Base-by-base conservation (phyloP, 2,329 filamentous ascomycete species). In the Fusarium multiceps region DNA sequence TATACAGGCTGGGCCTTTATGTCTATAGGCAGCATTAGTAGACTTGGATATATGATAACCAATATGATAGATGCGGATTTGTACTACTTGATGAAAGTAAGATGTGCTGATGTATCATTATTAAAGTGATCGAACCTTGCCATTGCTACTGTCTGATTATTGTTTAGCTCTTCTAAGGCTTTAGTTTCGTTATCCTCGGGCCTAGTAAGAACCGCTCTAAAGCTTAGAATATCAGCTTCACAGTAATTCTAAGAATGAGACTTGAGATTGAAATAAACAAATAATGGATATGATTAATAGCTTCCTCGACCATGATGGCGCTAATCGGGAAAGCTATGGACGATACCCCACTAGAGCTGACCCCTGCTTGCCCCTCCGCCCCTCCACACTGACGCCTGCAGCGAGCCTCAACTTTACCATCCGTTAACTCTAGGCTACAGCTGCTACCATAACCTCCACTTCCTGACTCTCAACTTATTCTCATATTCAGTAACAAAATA, bases 361-460 rank as follows among this genome's bases (percentile, higher is more conserved):
- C 56, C 68, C 71, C 62, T 70, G 69, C 49, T 53, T 64, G 69
- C 69, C 68, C 69, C 69, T 72, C 69, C 69, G 66, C 69, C 69
- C 69, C 69, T 72, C 69, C 69, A 68, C 62, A 64, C 45, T 65
- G 53, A 57, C 55, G 58, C 66, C 62, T 48, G 34, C 45, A 59
- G 55, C 32, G 59, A 69, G 55, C 59, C 68, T 65, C 63, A 69
- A 58, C 68, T 64, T 62, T 42, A 64, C 40, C 51, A 56, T 28
- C 32, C 49, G 14, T 47, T 40, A 51, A 34, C 23, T 51, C 63
- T 32, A 71, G 68, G 68, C 68, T 63, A 53, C 65, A 64, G 63
- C 68, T 63, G 53, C 65, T 68, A 51, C 34, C 27, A 9, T 28
- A 59, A 66, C 54, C 55, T 54, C 63, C 58, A 63, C 63, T 56